Evolutionary conservation across 73 alveolate genomes (phyloP), one percentile per base, ranked within the genome.

Genomic region (Paramecium biaurelia): DNA sequence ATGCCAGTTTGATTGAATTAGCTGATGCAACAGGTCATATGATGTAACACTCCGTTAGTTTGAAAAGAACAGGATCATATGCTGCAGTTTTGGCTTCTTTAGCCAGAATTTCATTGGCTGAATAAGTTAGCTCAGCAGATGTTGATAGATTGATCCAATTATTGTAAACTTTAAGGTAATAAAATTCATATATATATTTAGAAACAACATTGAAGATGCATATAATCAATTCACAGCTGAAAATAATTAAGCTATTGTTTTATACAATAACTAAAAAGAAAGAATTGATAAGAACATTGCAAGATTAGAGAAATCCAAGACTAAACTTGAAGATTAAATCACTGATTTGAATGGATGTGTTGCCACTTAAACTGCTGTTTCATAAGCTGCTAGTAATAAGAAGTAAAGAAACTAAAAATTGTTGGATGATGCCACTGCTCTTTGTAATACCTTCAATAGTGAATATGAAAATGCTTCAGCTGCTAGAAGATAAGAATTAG

Each of bases 311-410:
- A 79, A 79, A 34, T 20, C 76, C 21, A 43, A 79, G 74, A 41
- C 70, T 12, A 26, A 20, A 28, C 90, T 79, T 79, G 90, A 79
- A 79, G 90, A 79, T 42, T 38, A 79, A 79, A 79, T 79, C 56
- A 47, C 74, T 14, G 90, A 79, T 42, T 45, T 79, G 76, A 79
- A 79, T 24, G 90, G 90, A 43, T 41, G 70, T 42, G 56, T 79
- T 45, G 90, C 90, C 57, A 79, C 90, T n/a, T 79, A 79, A 79
- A 79, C 90, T 43, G 90, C 90, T 30, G 43, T 79, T 12, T 79
- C 90, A 42, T 79, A 79, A 79, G 90, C 90, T 45, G 70, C 90
- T 5, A 43, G 76, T 34, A 79, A 79, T 0, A 79, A 79, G 90
- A 79, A 79, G 23, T 79, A 79, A 79, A 79, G 90, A 79, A 79